A percentile compares a stretch with the other conserved stretches of the same genome.
Evolutionary conservation across 768 basidiomycete species (phyloP).

Genomic region (Lactifluus echinatus): DNA sequence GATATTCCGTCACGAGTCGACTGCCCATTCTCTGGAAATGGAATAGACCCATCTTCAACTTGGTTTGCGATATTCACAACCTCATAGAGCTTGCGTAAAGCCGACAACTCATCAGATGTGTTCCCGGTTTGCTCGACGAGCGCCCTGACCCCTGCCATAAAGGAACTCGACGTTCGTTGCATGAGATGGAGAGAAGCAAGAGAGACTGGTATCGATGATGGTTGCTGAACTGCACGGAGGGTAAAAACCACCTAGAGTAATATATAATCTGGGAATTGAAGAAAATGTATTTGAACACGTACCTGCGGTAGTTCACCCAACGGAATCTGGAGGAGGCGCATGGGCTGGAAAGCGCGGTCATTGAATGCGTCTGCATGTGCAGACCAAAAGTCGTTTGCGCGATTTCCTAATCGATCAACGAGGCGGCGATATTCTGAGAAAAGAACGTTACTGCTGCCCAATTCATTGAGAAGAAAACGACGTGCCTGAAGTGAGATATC

Average conservation of each 20-base stretch:
- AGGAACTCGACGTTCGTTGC: constrained; percentile 41
- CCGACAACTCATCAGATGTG: constrained; percentile 44
- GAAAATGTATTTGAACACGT: background rate
- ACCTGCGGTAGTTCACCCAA: constrained; percentile 17
- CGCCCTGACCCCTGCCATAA: constrained; percentile 39
- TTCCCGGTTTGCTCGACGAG: constrained; percentile 48
- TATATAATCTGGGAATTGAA: background rate
- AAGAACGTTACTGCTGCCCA: background rate
- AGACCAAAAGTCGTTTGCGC: constrained; percentile 14
- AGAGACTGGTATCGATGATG: constrained; percentile 18
- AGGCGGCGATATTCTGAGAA: constrained; percentile 10
- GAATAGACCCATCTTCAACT: constrained; percentile 40
- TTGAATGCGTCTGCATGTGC: background rate
- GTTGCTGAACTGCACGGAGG: constrained; percentile 20
- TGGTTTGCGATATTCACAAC: constrained; percentile 50
- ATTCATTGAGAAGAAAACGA: background rate
- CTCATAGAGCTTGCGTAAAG: constrained; percentile 59
- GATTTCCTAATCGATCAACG: constrained; percentile 12
- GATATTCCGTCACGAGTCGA: constrained; percentile 30
- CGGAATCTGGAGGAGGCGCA: constrained; percentile 2
- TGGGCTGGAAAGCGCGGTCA: background rate
- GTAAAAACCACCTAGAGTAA: constrained; percentile 18
- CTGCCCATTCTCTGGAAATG: constrained; percentile 28
- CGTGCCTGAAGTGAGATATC: constrained; percentile 41
- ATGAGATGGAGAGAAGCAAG: constrained; percentile 39